Base-by-base conservation (phyloP, 2,329 filamentous ascomycete species). In the Gremmenia infestans region DNA sequence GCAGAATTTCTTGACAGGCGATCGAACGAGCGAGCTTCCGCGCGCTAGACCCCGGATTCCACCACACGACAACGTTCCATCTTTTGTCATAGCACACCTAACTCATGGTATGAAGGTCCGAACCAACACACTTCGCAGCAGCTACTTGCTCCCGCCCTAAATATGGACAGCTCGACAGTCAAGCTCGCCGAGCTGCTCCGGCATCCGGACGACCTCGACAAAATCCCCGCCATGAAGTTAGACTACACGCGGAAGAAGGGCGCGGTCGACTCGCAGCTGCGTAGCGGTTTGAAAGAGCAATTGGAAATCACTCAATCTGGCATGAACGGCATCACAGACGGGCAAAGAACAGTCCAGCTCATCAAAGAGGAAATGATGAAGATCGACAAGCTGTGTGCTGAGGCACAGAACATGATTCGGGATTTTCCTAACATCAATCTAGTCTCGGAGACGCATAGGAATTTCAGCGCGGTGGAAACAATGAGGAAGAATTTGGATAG, bases 281-380 rank as follows among this genome's bases (percentile, higher is more conserved):
- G 92, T 62, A 85, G 85, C 72, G 92, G 91, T 39, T 81, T 97
- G 62, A 86, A 89, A 66, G 91, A 96, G 68, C 94, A 99, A 78
- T 82, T 99, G 56, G 90, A 96, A 74, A 88, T 92, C 53, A 97
- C 94, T 11, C 93, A 97, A 75, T 83, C 88, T 64, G 94, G 94
- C 71, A 96, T 99, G 86, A 87, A 78, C 62, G 89, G 89, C 60
- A 86, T 99, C 62, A 85, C 83, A 46, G 91, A 97, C 70, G 92
- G 92, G 55, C 92, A 97, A 73, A 89, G 92, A 72, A 90, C 90
- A 59, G 89, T 99, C 37, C 88, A 90, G 70, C 83, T 88, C 66
- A 97, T 97, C 74, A 96, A 96, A 73, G 93, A 97, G 64, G 94
- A 99, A 76, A 94, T 99, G 84, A 91, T 95, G 79, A 95, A 93